phyloP scores from a whole-genome alignment of 1,284 basidiomycete genomes.

The Cryptococcus sp. region DNA sequence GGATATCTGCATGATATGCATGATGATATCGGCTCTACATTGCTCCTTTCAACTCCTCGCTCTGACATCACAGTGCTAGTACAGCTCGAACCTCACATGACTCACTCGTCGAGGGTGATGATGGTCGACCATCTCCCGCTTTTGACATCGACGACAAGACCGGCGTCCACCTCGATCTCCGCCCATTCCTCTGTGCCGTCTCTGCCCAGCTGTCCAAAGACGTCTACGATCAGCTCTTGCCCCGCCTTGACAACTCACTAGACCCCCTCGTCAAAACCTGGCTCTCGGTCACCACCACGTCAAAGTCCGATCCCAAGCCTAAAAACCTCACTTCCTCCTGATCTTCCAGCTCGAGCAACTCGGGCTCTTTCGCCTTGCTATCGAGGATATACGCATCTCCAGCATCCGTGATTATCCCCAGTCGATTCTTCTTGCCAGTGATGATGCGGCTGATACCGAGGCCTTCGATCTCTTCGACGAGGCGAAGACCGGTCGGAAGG shows the following conservation, averaged over 20 bases:
- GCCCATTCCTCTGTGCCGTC: conserved; percentile 1
- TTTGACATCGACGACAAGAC: conserved; percentile 13
- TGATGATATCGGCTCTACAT: too few relatives aligned
- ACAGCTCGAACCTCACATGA: too few relatives aligned
- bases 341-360: conserved; percentile 11
- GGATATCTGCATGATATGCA: too few relatives aligned
- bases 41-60: too few relatives aligned
- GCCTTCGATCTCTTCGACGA: conserved; percentile 32
- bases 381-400: conserved; percentile 29
- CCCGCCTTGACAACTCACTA: conserved; percentile 24
- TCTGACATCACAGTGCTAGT: too few relatives aligned
- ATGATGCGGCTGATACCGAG: conserved; percentile 14
- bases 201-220: conserved; percentile 31
- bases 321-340: conserved; percentile 16
- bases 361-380: conserved; percentile 10
- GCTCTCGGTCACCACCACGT: conserved; percentile 23
- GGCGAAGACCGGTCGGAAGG: conserved; percentile 1
- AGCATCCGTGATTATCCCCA: conserved; percentile 22
- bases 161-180: conserved; percentile 2
- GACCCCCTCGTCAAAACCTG: conserved; percentile 24
- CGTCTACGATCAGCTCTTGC: conserved; percentile 14
- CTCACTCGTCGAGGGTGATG: too few relatives aligned
- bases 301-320: conserved; percentile 29
- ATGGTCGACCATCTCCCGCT: conserved; percentile 25
- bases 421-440: conserved; percentile 21